These are phyloP conservation scores for Pelargonium citronellum DNA, from an alignment of 441 rosid species.

Conservation along the genomic window DNA sequence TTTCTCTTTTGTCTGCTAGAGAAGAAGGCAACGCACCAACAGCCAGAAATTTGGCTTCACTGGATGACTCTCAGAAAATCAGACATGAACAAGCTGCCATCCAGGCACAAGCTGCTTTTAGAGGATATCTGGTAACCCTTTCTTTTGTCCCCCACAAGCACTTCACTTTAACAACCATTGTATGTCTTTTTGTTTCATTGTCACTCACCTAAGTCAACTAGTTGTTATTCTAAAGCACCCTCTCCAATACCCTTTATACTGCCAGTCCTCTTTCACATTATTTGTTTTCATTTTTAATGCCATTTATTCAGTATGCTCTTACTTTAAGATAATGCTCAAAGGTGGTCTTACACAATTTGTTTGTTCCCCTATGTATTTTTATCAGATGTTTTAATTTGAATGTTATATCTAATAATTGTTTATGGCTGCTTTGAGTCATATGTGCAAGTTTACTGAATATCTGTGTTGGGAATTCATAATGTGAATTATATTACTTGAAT, in stretches of 20 bases:
- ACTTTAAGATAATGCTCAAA: neutral
- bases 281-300: neutral
- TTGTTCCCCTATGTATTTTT: neutral
- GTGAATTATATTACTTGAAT: too few relatives aligned
- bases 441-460: too few relatives aligned
- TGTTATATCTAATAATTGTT: too few relatives aligned
- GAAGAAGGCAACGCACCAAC: conserved; percentile 20
- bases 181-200: neutral
- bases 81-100: conserved; percentile 57
- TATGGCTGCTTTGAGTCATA: too few relatives aligned
- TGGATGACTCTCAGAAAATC: conserved; percentile 39
- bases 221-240: too few relatives aligned
- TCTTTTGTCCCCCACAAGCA: conserved; percentile 10
- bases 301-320: neutral
- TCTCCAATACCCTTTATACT: too few relatives aligned
- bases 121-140: conserved; percentile 67
- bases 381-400: neutral
- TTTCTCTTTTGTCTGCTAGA: conserved; percentile 27
- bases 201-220: neutral
- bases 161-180: neutral
- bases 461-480: too few relatives aligned
- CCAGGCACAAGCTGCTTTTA: conserved; percentile 61
- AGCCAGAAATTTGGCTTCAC: conserved; percentile 23
- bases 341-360: neutral
- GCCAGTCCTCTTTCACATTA: neutral